These are phyloP conservation scores for Escallonia herrerae DNA, from an alignment of 129 eudicot genomes.

Conservation along the genomic window DNA sequence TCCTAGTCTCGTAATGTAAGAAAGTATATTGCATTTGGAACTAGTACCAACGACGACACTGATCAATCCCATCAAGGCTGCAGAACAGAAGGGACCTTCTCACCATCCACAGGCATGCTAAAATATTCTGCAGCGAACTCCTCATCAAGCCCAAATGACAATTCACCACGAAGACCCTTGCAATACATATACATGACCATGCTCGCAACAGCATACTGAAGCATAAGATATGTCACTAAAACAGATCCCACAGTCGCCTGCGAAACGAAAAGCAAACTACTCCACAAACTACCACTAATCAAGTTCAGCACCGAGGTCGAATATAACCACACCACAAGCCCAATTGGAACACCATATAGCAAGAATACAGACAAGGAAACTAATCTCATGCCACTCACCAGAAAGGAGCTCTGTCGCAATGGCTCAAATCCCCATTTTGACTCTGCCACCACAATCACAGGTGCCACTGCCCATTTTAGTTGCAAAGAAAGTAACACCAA, in stretches of 20 bases:
- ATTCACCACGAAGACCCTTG: constrained; percentile 73
- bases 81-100: constrained; percentile 60
- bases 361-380: constrained; percentile 28
- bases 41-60: background rate
- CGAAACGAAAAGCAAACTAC: constrained; percentile 40
- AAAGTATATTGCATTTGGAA: background rate
- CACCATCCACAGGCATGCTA: constrained; percentile 79
- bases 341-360: constrained; percentile 26
- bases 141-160: constrained; percentile 68
- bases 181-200: constrained; percentile 84
- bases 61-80: constrained; percentile 1
- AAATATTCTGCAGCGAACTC: constrained; percentile 73
- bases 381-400: constrained; percentile 44
- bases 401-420: constrained; percentile 36
- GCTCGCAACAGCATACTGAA: constrained; percentile 37
- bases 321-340: constrained; percentile 19
- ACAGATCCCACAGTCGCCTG: constrained; percentile 49
- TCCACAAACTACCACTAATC: constrained; percentile 31
- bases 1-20: too few relatives aligned
- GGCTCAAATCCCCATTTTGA: constrained; percentile 50
- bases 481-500: constrained; percentile 19
- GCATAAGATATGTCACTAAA: constrained; percentile 53
- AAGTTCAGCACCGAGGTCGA: constrained; percentile 9
- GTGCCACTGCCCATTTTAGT: constrained; percentile 39
- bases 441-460: constrained; percentile 42